These are phyloP conservation scores for Talaromyces rugulosus DNA, from an alignment of 2,329 filamentous ascomycete species.

Conservation along the genomic window DNA sequence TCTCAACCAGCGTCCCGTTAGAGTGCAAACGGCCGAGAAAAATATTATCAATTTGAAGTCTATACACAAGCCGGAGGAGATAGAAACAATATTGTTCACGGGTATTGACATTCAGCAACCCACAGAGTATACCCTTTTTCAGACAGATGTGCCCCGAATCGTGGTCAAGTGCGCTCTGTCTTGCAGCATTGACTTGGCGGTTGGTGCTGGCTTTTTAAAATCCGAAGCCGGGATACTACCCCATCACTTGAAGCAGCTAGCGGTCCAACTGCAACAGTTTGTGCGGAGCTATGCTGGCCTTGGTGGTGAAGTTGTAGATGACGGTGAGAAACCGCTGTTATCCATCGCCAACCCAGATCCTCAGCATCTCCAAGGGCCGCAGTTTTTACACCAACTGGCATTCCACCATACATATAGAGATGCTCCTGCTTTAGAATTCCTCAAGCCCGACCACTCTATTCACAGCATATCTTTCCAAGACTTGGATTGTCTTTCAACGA, in stretches of 20 bases:
- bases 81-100: conserved; percentile 18
- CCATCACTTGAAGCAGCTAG: conserved; percentile 24
- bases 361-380: conserved; percentile 49
- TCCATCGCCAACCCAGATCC: conserved; percentile 59
- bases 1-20: conserved; percentile 24
- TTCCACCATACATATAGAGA: conserved; percentile 28
- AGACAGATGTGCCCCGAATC: background rate
- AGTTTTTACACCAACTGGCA: conserved; percentile 62
- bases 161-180: conserved; percentile 17
- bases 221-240: conserved; percentile 21
- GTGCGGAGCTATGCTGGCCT: conserved; percentile 19
- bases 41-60: conserved; percentile 17
- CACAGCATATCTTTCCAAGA: conserved; percentile 57
- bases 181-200: conserved; percentile 19
- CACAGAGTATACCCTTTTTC: background rate
- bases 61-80: conserved; percentile 11
- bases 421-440: conserved; percentile 61
- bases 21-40: conserved; percentile 19
- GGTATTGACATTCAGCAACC: conserved; percentile 10
- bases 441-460: conserved; percentile 45
- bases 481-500: conserved; percentile 56
- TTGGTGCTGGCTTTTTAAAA: conserved; percentile 22
- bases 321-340: conserved; percentile 23
- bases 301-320: conserved; percentile 13
- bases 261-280: conserved; percentile 24